Conservation (phyloP, 108 stramenopile genomes). For the Nannochloropsis gaditana region DNA sequence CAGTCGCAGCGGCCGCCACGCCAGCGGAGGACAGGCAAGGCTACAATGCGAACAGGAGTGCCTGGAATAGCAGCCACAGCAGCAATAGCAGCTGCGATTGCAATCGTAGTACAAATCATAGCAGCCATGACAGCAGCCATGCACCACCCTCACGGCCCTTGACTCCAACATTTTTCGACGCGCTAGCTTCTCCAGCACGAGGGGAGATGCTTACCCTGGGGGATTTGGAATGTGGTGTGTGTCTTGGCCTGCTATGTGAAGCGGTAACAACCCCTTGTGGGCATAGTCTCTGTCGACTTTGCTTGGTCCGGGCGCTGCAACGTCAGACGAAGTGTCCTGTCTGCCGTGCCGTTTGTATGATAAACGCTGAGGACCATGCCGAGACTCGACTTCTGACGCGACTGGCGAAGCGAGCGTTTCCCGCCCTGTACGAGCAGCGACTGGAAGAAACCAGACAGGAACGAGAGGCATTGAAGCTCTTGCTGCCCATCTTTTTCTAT, state of each 20-base stretch:
- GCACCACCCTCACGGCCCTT: neutral
- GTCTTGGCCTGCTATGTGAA: slow-evolving; percentile 34
- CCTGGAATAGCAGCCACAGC: neutral
- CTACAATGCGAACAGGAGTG: neutral
- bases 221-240: slow-evolving; percentile 42
- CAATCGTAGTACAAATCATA: neutral
- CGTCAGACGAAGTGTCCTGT: slow-evolving; percentile 46
- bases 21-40: neutral
- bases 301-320: slow-evolving; percentile 34
- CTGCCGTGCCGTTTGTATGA: slow-evolving; percentile 43
- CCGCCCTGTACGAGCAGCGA: slow-evolving; percentile 28
- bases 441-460: slow-evolving; percentile 33
- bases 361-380: slow-evolving; percentile 46
- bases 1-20: slow-evolving; percentile 6
- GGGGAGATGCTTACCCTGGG: neutral
- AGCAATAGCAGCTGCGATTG: neutral
- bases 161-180: neutral
- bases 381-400: slow-evolving; percentile 51
- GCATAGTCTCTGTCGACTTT: slow-evolving; percentile 44
- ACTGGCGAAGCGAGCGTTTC: slow-evolving; percentile 38
- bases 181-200: neutral
- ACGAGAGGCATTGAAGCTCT: slow-evolving; percentile 22
- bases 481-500: slow-evolving; percentile 52
- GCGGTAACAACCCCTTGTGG: slow-evolving; percentile 46
- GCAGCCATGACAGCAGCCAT: slow-evolving; percentile 3